A percentile compares a stretch with the other conserved stretches of the same genome.
phyloP scores from a whole-genome alignment of 306 rosid genomes.

The Cyclanthera cordifolia region DNA sequence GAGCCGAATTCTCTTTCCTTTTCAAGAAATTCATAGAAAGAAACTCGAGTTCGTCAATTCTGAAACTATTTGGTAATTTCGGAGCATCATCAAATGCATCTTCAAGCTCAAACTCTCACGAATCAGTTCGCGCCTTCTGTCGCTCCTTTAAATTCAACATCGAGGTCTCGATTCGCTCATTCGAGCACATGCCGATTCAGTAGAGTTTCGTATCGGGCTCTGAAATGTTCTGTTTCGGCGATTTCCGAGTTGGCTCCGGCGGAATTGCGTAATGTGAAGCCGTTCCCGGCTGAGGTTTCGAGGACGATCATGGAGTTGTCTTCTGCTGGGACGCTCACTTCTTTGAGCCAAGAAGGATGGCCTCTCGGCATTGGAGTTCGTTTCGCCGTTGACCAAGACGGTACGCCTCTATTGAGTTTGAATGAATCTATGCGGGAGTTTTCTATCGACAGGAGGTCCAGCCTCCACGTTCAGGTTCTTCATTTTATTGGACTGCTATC shows the following conservation, averaged over 20 bases:
- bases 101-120: slow-evolving; percentile 34
- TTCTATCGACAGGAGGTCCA: slow-evolving; percentile 32
- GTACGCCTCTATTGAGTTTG: slow-evolving; percentile 62
- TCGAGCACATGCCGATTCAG: slow-evolving; percentile 18
- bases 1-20: neutral
- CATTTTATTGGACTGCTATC: neutral
- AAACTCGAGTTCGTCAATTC: neutral
- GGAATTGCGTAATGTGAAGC: slow-evolving; percentile 37
- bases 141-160: slow-evolving; percentile 12
- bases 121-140: slow-evolving; percentile 25
- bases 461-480: slow-evolving; percentile 75
- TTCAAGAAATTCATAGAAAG: neutral
- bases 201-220: slow-evolving; percentile 10
- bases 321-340: slow-evolving; percentile 54
- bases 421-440: slow-evolving; percentile 20
- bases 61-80: neutral
- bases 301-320: slow-evolving; percentile 76
- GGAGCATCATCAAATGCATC: slow-evolving; percentile 31
- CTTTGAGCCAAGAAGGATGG: slow-evolving; percentile 43
- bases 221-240: slow-evolving; percentile 46
- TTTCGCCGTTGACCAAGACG: slow-evolving; percentile 59
- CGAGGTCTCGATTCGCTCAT: slow-evolving; percentile 15
- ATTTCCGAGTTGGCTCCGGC: slow-evolving; percentile 35
- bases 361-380: slow-evolving; percentile 73
- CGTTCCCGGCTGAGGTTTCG: slow-evolving; percentile 73